Evolutionary conservation across 192 early-diverging fungal genomes (phyloP), one percentile per base, ranked within the genome.

Genomic region (Mortierella hygrophila): DNA sequence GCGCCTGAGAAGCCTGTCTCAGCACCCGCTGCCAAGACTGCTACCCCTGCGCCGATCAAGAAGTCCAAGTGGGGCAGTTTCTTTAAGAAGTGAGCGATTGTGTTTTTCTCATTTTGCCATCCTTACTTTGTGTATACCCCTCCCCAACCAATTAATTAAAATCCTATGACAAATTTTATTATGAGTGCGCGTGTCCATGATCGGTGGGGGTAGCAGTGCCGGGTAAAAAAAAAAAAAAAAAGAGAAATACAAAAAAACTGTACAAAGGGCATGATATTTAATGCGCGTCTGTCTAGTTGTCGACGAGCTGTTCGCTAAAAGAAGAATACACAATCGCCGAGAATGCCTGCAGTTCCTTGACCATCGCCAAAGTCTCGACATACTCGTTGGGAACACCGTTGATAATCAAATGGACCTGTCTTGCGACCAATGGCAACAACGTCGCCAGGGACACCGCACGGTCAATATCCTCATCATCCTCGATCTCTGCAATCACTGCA

Each of bases 291-390:
- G 21, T 69, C 55, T 76, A 71, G 38, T 76, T 54, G 46, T 35
- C 77, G 4, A 72, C 23, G 35, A 44, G 89, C 42, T 76, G 44
- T 4, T 89, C 72, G 15, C 89, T 91, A 76, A 93, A 92, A 49
- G 94, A 93, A 0, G 94, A 93, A 80, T 96, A 96, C 42, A 96
- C 92, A 16, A 94, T 91, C 5, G 94, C 95, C 21, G 94, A 94
- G 52, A 96, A 92, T 5, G 93, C 94, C 80, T 95, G 94, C 29
- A 96, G 83, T 76, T 96, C 94, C 80, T 93, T 94, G 68, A 93
- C 91, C 65, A 93, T 91, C 37, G 92, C 90, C 78, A 96, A 41
- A 75, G 90, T 90, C 72, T 95, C 93, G n/a, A 96, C 88, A 78
- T 95, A 96, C 78, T 93, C 91, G 85, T 95, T 94, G 21, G 92